phyloP scores from a whole-genome alignment of 306 rosid genomes.

The Medicago lupulina region DNA sequence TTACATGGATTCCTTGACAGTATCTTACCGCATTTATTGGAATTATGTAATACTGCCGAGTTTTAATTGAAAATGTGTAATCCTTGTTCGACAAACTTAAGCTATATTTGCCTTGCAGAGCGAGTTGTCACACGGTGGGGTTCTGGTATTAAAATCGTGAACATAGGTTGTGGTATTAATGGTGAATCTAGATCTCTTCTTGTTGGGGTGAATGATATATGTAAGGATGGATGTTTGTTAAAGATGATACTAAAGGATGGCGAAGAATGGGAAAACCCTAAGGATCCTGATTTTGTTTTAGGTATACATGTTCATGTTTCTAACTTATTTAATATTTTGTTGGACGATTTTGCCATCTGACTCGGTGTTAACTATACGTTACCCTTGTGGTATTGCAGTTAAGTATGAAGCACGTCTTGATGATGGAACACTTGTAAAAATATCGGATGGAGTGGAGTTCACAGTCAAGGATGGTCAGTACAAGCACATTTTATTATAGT shows the following conservation, averaged over 20 bases:
- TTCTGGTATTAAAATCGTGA: no score
- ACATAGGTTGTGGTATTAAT: no score
- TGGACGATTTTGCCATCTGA: neutral
- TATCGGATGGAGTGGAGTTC: slow-evolving; percentile 76
- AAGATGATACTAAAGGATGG: slow-evolving; percentile 81
- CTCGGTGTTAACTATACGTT: neutral
- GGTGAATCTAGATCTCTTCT: no score
- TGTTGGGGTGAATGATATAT: no score
- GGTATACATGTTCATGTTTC: slow-evolving; percentile 23
- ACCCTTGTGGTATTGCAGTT: slow-evolving; percentile 52
- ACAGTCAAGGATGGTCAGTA: slow-evolving; percentile 67
- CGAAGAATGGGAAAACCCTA: slow-evolving; percentile 87
- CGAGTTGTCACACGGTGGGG: no score
- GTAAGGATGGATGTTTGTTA: slow-evolving; percentile 90
- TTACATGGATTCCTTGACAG: no score
- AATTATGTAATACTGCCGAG: no score
- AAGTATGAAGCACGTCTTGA: slow-evolving; percentile 76
- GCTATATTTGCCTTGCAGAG: no score
- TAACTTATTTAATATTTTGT: neutral
- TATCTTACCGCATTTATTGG: no score
- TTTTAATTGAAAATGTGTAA: no score
- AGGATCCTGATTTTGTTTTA: slow-evolving; percentile 55
- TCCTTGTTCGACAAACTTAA: no score
- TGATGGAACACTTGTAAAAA: slow-evolving; percentile 65
- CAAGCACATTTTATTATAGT: neutral